Base-by-base conservation (phyloP, 1,284 basidiomycete species). In the Tilletiopsis washingtonensis region DNA sequence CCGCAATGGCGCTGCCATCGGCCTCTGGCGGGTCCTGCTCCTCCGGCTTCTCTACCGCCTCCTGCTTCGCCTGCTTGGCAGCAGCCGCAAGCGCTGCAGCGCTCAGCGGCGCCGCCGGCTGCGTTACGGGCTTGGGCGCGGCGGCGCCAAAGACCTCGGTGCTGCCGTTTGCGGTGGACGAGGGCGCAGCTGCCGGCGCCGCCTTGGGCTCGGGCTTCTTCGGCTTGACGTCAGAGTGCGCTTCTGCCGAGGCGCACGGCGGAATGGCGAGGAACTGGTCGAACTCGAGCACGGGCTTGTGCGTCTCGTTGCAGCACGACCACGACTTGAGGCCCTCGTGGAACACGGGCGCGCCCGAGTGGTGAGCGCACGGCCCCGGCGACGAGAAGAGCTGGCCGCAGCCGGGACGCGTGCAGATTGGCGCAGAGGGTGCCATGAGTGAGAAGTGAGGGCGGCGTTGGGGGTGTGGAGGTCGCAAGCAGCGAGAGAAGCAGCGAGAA, bases 281-380 rank as follows among this genome's bases (percentile, higher is more conserved):
- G 46, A 73, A 73, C 40, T 73, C 70, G 50, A 71, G 51, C 44
- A 73, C 70, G 11, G 70, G 69, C 56, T 71, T 71, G 62, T 71
- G 67, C 19, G 53, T 57, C 6, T 67, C 58, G 27, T 67, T 58
- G 62, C 70, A 73, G 59, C 70, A 73, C 2, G 70, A 71, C 70
- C 70, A 73, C 1, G 67, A 69, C 50, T 73, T 73, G 39, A 62
- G 61, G 15, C 69, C 69, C 47, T 73, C 70, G 56, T 71, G 70
- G 49, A 73, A 73, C 34, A 73, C 61, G 21, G 70, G 69, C 6
- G 63, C 57, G 43, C 70, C 70, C 1, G 70, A 68, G 43, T 73
- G 70, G 54, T 63, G 59, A n/a, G 24, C 46, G 52, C 70, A 72
- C 0, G 50, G 54, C 3, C 44, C 34, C 27, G 23, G 1, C 9